Base-by-base conservation (phyloP, 2,329 filamentous ascomycete genomes). In the Lanzia echinophila region DNA sequence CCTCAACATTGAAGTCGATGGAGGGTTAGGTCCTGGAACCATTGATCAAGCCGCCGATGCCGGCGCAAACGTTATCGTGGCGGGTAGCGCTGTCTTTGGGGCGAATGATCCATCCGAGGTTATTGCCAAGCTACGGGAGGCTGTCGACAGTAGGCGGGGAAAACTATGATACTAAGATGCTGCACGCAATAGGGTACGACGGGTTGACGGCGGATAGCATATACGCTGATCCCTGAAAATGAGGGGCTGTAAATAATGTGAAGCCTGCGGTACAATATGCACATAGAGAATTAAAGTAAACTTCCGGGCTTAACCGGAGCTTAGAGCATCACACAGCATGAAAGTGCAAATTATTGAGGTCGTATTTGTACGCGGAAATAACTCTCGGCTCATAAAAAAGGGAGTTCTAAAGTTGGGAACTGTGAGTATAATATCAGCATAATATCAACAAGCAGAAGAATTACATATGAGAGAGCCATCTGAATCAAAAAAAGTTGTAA, bases 61-160 rank as follows among this genome's bases (percentile, higher is more conserved):
- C 0, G 94, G 94, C 33, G 94, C 94, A 53, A 99, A 99, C 66
- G 94, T 99, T 54, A 99, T 99, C 67, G 94, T 99, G 49, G 92
- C 94, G 11, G 94, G 94, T 31, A 96, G 89, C 65, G 94, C 94
- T 39, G 90, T 99, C 7, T 99, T 97, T 71, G 90, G 91, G 34
- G 92, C 94, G 17, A 79, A 90, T 67, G 88, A 96, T 67, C 94
- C 94, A 0, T 81, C 81, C 6, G 87, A 94, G 62, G 90, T 96
- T 22, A 96, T 99, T 67, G 73, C 78, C n/a, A 76, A 87, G 70
- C 73, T 99, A 66, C 81, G 90, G 61, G 82, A 87, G 56, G 81
- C 88, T 2, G 91, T 99, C 3, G 82, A 96, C 51, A 80, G 79
- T 65, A 73, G 79, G 58, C 62, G 63, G 54, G 55, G 24, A 12